phyloP scores from a whole-genome alignment of 495 filamentous ascomycete species.

The Lepidopterella palustris region DNA sequence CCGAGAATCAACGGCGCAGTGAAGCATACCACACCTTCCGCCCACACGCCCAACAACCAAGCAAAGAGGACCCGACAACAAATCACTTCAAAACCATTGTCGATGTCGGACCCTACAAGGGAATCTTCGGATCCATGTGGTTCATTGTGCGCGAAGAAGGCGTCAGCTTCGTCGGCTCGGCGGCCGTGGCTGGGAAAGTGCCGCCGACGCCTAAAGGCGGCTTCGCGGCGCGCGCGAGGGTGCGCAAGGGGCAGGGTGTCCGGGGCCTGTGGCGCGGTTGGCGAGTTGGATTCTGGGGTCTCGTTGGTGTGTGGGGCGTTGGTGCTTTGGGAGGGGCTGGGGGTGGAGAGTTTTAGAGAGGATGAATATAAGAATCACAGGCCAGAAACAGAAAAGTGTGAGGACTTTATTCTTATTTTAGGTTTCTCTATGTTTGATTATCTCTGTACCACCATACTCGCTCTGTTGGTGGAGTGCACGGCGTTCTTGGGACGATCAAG shows the following conservation, averaged over 20 bases:
- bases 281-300: conserved; percentile 92
- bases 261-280: conserved; percentile 87
- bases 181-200: conserved; percentile 33
- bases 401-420: not conserved
- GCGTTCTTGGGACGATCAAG: not conserved
- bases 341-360: conserved; percentile 49
- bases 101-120: conserved; percentile 64
- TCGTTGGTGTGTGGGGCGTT: conserved; percentile 81
- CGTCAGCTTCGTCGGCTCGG: conserved; percentile 30
- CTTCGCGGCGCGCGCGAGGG: conserved; percentile 39
- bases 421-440: not conserved
- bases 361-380: no score
- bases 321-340: conserved; percentile 49
- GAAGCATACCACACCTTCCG: conserved; percentile 6
- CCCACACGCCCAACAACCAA: not conserved
- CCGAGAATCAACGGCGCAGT: conserved; percentile 18
- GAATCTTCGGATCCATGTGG: conserved; percentile 83
- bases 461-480: not conserved
- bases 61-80: conserved; percentile 8
- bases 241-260: conserved; percentile 68
- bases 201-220: conserved; percentile 9
- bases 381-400: not conserved
- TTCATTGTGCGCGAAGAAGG: conserved; percentile 80
- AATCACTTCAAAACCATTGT: conserved; percentile 64
- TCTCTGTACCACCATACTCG: not conserved